Evolutionary conservation across 441 rosid genomes (phyloP).

Genomic region (Sinapis alba): DNA sequence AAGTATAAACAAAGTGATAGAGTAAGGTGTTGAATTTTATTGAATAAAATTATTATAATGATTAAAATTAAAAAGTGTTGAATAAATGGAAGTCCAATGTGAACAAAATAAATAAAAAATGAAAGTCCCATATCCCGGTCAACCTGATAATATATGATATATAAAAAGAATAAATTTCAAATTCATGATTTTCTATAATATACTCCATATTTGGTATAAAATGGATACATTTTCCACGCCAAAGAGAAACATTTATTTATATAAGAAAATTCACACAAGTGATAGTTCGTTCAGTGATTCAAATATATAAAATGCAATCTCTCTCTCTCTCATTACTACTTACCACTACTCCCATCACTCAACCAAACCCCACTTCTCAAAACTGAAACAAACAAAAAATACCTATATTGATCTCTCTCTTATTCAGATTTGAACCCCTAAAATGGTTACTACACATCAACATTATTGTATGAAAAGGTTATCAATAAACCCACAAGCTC

Average conservation of each 20-base stretch:
- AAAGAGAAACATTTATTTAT: slow-evolving; percentile 11
- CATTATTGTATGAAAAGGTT: slow-evolving; percentile 24
- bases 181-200: slow-evolving; percentile 14
- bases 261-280: not conserved
- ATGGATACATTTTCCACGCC: slow-evolving; percentile 5
- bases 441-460: slow-evolving; percentile 32
- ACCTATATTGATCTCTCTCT: slow-evolving; percentile 14
- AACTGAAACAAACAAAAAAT: slow-evolving; percentile 19
- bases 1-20: no score
- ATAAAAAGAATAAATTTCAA: slow-evolving; percentile 28
- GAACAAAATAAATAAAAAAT: no score
- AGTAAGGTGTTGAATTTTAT: no score
- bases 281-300: slow-evolving; percentile 1
- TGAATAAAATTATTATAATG: no score
- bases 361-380: slow-evolving; percentile 19
- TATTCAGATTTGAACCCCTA: not conserved
- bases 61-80: no score
- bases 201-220: not conserved
- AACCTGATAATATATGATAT: slow-evolving; percentile 31
- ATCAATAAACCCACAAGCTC: slow-evolving; percentile 22
- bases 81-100: no score
- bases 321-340: slow-evolving; percentile 39
- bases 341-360: slow-evolving; percentile 35
- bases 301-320: not conserved
- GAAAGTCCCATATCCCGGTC: no score